Evolutionary conservation across 805 yeast genomes (phyloP).

Genomic region (Wickerhamiella bombiphila): DNA sequence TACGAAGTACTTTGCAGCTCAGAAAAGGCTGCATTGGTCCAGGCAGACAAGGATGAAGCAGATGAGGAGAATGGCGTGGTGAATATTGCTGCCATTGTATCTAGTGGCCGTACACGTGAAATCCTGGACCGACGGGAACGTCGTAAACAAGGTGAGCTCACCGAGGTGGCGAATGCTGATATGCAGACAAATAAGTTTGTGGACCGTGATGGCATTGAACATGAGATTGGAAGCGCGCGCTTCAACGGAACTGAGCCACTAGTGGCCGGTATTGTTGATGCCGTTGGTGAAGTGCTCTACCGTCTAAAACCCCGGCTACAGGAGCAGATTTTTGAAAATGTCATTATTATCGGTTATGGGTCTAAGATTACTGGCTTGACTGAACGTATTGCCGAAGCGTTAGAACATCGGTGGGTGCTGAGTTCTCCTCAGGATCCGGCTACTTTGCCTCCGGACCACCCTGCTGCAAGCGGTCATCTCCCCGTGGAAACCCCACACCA

Average conservation of each 20-base stretch:
- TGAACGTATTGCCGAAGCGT: slow-evolving; percentile 47
- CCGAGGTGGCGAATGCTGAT: slow-evolving; percentile 41
- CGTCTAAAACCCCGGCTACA: slow-evolving; percentile 53
- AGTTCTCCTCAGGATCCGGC: slow-evolving; percentile 11
- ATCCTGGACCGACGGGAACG: slow-evolving; percentile 50
- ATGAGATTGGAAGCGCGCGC: slow-evolving; percentile 78
- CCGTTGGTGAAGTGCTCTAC: slow-evolving; percentile 38
- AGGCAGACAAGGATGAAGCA: slow-evolving; percentile 15
- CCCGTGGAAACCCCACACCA: slow-evolving; percentile 31
- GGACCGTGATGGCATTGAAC: slow-evolving; percentile 40
- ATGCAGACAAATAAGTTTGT: slow-evolving; percentile 56
- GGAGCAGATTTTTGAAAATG: slow-evolving; percentile 73
- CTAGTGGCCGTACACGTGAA: slow-evolving; percentile 61
- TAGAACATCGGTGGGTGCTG: slow-evolving; percentile 43
- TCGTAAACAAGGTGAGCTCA: slow-evolving; percentile 27
- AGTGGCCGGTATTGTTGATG: slow-evolving; percentile 38
- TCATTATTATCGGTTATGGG: slow-evolving; percentile 69
- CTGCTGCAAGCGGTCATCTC: slow-evolving; percentile 12
- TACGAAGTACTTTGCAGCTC: slow-evolving; percentile 47
- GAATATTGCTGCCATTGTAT: slow-evolving; percentile 80
- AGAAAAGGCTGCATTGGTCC: slow-evolving; percentile 26
- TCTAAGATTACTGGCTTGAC: slow-evolving; percentile 59
- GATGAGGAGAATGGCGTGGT: slow-evolving; percentile 55
- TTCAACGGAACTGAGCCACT: slow-evolving; percentile 63
- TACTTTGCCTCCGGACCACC: slow-evolving; percentile 3